These are phyloP conservation scores for Phaeosphaeria sp. DNA, from an alignment of 2,329 filamentous ascomycete species.

Conservation along the genomic window DNA sequence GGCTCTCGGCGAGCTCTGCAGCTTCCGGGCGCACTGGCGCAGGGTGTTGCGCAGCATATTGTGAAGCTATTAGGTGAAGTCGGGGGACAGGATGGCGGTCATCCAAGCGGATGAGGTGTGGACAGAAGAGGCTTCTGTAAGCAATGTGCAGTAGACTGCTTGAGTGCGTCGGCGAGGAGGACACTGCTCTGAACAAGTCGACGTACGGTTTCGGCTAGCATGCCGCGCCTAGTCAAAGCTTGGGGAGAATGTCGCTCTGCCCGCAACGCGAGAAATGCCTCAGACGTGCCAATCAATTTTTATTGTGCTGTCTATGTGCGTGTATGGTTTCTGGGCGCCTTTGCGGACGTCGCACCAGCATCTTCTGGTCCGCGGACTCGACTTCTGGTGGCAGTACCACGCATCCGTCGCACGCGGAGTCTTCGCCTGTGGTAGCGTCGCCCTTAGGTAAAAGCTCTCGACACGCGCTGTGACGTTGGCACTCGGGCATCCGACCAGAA, in stretches of 20 bases:
- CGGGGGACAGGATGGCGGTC: conserved; percentile 29
- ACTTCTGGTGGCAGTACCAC: not conserved
- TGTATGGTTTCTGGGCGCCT: not conserved
- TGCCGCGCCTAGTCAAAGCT: conserved; percentile 9
- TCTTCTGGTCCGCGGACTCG: not conserved
- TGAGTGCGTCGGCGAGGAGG: not conserved
- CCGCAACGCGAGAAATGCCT: conserved; percentile 29
- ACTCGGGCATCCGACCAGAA: not conserved
- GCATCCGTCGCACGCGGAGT: not conserved
- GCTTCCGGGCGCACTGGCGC: conserved; percentile 69
- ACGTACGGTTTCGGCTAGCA: conserved; percentile 27
- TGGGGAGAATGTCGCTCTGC: conserved; percentile 12
- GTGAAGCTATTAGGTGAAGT: conserved; percentile 32
- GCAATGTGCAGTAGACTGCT: conserved; percentile 17
- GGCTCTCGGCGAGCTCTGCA: conserved; percentile 61
- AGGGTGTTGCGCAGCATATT: conserved; percentile 77
- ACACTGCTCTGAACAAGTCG: conserved; percentile 21
- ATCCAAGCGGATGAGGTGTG: conserved; percentile 38
- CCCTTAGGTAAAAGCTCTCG: conserved; percentile 14
- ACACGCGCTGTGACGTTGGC: conserved; percentile 8
- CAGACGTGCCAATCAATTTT: conserved; percentile 12
- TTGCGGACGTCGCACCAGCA: not conserved
- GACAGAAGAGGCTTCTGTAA: conserved; percentile 29
- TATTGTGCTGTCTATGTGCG: not conserved
- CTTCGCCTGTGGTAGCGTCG: conserved; percentile 18